Conservation (phyloP, 805 yeast genomes). For the Barnettozyma vustinii region DNA sequence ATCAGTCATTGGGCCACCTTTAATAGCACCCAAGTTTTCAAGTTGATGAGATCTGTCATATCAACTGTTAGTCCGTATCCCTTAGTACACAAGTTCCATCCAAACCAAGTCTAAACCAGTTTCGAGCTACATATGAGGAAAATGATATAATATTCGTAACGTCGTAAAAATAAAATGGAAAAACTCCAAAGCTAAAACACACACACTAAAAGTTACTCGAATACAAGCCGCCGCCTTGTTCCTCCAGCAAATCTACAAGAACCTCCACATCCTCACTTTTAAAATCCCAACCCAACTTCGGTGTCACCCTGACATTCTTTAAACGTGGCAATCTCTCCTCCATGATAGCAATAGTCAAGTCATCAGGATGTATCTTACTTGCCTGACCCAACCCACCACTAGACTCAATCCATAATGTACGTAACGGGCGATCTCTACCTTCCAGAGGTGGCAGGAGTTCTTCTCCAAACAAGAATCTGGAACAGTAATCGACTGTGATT, state of each 20-base stretch:
- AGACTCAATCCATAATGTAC: constrained; percentile 65
- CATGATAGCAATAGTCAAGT: constrained; percentile 74
- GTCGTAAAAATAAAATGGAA: constrained; percentile 3
- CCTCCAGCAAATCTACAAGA: constrained; percentile 64
- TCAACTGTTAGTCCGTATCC: no score
- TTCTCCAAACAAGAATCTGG: constrained; percentile 44
- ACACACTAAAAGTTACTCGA: constrained; percentile 31
- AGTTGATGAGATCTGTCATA: no score
- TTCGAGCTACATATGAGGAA: not conserved
- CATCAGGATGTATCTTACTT: constrained; percentile 80
- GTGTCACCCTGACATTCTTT: constrained; percentile 58
- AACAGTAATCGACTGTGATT: constrained; percentile 73
- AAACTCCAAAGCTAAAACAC: not conserved
- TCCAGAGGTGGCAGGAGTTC: constrained; percentile 30
- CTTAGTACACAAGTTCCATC: not conserved
- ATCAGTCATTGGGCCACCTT: no score
- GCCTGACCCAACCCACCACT: constrained; percentile 85
- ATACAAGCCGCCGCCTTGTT: constrained; percentile 72
- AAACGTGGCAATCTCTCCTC: constrained; percentile 73
- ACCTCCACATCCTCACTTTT: constrained; percentile 55
- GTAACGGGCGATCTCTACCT: constrained; percentile 42
- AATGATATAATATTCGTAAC: constrained; percentile 8
- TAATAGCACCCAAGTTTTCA: no score
- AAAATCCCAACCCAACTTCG: constrained; percentile 83
- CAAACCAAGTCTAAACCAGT: not conserved